These are phyloP conservation scores for Mucor sp. DNA, from an alignment of 371 early-diverging fungal species.

Conservation along the genomic window DNA sequence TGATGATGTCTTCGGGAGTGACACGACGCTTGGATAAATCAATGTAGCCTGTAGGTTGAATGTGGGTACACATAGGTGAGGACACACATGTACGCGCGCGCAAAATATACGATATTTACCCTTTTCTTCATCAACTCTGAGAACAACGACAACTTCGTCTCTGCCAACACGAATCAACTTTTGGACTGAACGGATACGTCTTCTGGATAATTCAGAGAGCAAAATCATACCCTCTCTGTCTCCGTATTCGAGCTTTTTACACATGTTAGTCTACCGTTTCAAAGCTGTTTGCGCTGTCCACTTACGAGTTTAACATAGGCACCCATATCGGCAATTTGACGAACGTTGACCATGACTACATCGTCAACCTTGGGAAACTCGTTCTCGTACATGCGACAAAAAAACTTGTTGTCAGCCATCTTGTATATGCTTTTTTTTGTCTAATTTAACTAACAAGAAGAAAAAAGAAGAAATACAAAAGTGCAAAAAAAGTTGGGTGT, in stretches of 20 bases:
- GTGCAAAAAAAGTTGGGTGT: background rate
- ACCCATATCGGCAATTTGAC: slow-evolving; percentile 97
- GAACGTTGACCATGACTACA: slow-evolving; percentile 98
- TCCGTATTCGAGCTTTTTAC: slow-evolving; percentile 76
- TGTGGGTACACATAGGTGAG: background rate
- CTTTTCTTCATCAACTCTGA: slow-evolving; percentile 99
- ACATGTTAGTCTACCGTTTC: background rate
- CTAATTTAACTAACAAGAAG: background rate
- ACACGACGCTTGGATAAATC: slow-evolving; percentile 99
- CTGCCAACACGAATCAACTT: slow-evolving; percentile 97
- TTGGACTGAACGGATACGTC: slow-evolving; percentile 98
- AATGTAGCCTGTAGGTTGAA: slow-evolving; percentile 82
- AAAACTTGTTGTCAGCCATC: slow-evolving; percentile 47
- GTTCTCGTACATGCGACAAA: slow-evolving; percentile 93
- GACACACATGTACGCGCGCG: background rate
- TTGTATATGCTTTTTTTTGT: background rate
- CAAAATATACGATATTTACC: slow-evolving; percentile 49
- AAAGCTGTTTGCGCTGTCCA: too few species aligned
- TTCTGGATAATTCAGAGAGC: slow-evolving; percentile 93
- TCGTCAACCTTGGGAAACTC: slow-evolving; percentile 98
- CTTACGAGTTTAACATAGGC: slow-evolving; percentile 93
- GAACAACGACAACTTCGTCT: slow-evolving; percentile 97
- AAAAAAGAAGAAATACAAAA: background rate
- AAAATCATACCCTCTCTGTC: slow-evolving; percentile 98
- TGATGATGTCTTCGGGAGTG: slow-evolving; percentile 92